Base-by-base conservation (phyloP, 2,329 filamentous ascomycete genomes). In the Cryphonectria radicalis region DNA sequence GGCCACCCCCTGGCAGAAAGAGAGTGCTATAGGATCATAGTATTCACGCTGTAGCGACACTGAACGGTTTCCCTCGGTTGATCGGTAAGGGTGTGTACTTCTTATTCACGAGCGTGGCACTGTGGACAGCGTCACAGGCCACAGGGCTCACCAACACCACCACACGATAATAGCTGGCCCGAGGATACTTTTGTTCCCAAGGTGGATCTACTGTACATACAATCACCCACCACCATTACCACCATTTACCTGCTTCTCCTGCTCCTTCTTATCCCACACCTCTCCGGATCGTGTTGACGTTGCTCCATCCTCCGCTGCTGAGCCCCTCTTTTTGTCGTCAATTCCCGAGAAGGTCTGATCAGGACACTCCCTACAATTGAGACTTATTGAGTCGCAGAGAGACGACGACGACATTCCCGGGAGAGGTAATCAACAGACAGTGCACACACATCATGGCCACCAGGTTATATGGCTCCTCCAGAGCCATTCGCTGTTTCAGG, bases 1-100 rank as follows among this genome's bases (percentile, higher is more conserved):
- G 59, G 43, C 50, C 14, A 57, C n/a, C 59, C 67, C 46, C 19
- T 37, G 40, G 42, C 10, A 64, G 66, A 59, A 4, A 35, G 25
- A 32, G 22, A 50, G 46, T 13, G 14, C 25, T 17, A 57, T 8
- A 57, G 40, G 19, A 28, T 40, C 28, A 57, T 8, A 46, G 40
- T 35, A 28, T 40, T 17, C 32, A n/a, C 11, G 32, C 60, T 6
- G 32, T 63, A 11, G 19, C 8, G 10, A 22, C 35, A 25, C 37
- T 63, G 40, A 40, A 67, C 70, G 72, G 72, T 19, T 73, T 73
- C 46, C 72, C 72, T 73, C 72, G 72, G 72, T 67, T 72, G 63
- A 66, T 66, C 63, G 69, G 66, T 32, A 60, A 19, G 19, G 46
- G 50, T 53, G 46, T 19, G 8, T 19, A 37, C 25, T 28, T 32